Base-by-base conservation (phyloP, 2,329 filamentous ascomycete species). In the Xylaria sp. region DNA sequence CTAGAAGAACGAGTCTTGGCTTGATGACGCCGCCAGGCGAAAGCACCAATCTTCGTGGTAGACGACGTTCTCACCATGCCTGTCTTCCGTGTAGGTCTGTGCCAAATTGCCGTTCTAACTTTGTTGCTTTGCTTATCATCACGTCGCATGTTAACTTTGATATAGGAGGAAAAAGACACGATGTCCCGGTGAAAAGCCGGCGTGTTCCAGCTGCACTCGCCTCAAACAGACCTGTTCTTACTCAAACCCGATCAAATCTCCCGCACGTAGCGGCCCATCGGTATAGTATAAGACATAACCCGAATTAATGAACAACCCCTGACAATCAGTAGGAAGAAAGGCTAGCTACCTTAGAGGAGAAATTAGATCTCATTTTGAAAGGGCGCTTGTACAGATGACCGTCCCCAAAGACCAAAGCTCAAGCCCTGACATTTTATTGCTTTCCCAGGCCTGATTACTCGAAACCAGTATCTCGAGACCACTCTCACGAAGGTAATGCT, bases 51-150 rank as follows among this genome's bases (percentile, higher is more conserved):
- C 43, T 59, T 65, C 69, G 69, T 65, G 67, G 69, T 58, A 67
- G 69, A 67, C 67, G 69, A 67, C 69, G 69, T 65, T 69, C 67
- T 65, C 69, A 71, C 50, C 64, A 71, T 69, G 69, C 69, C 64
- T 71, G 69, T 36, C 56, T 71, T 62, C 69, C 69, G 10, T 71
- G 69, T 65, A 69, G 69, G 69, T 71, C 30, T 32, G 69, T 69
- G 39, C 41, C 45, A 12, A 41, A 36, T 56, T 66, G 41, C 57
- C 30, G n/a, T 56, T 50, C 34, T 34, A 30, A 2, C n/a, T 36
- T 3, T 39, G 9, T 41, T 41, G 45, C 30, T 61, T 61, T n/a
- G 12, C 36, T 20, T 36, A 6, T 56, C 4, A 39, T 46, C 20
- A 23, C 3, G 4, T 45, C 46, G n/a, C 39, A 25, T 64, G 32